Evolutionary conservation across 768 basidiomycete species (phyloP).

Genomic region (Leucosporidium yakuticum): DNA sequence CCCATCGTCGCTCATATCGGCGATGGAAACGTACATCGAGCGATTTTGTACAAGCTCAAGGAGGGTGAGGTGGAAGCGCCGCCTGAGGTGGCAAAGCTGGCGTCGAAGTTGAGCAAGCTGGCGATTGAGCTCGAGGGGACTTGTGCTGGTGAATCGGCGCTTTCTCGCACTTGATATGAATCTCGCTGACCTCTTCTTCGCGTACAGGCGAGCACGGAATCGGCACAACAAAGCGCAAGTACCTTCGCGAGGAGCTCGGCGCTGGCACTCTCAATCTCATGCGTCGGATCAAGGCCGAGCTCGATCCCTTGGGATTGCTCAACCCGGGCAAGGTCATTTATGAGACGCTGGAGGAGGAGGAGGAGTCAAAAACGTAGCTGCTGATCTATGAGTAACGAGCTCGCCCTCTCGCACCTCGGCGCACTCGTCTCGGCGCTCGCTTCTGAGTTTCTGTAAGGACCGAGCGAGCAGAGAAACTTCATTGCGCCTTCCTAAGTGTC

Average conservation of each 20-base stretch:
- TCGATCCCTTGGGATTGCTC: conserved; percentile 74
- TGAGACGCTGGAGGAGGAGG: conserved; percentile 12
- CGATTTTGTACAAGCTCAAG: conserved; percentile 40
- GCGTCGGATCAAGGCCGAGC: conserved; percentile 70
- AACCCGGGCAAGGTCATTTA: conserved; percentile 69
- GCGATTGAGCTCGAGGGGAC: conserved; percentile 47
- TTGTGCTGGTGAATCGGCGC: conserved; percentile 43
- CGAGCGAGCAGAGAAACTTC: no score
- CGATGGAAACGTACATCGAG: conserved; percentile 47
- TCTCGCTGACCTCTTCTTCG: not conserved
- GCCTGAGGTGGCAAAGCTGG: conserved; percentile 39
- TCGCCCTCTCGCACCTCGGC: no score
- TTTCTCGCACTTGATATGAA: no score
- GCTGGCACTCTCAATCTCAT: conserved; percentile 73
- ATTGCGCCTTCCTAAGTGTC: no score
- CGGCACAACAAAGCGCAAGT: conserved; percentile 48
- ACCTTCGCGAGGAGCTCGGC: conserved; percentile 76
- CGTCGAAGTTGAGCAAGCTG: conserved; percentile 45
- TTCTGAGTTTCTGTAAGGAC: no score
- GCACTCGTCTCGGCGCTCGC: no score
- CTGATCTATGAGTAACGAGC: no score
- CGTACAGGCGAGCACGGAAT: conserved; percentile 15
- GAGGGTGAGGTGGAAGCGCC: conserved; percentile 1
- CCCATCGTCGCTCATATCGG: conserved; percentile 64
- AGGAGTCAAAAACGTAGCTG: no score